Evolutionary conservation across 495 filamentous ascomycete species (phyloP).

Genomic region (Penicillium paxilli): DNA sequence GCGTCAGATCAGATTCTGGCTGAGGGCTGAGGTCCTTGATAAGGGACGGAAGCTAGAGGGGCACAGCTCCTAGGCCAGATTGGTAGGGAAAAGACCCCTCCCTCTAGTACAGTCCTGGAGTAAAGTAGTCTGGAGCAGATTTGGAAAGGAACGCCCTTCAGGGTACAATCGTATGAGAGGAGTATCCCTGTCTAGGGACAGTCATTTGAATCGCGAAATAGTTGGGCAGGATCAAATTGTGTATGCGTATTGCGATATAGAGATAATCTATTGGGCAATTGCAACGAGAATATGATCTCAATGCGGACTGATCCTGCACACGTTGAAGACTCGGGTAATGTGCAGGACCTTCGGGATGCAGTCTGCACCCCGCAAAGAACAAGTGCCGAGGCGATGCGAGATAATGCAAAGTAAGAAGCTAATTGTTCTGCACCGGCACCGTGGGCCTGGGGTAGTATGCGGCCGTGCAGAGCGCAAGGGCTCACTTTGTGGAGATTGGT

Average conservation of each 20-base stretch:
- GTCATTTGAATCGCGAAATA: background rate
- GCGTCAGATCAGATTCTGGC: conserved; percentile 16
- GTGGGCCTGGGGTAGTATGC: background rate
- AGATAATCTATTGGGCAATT: background rate
- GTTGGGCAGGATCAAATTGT: no score
- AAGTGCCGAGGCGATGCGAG: conserved; percentile 10
- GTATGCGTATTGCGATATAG: no score
- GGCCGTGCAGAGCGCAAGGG: conserved; percentile 7
- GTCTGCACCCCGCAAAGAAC: conserved; percentile 16
- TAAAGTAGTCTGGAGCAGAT: no score
- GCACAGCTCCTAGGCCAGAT: background rate
- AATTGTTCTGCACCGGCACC: background rate
- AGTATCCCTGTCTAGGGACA: background rate
- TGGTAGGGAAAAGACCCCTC: background rate
- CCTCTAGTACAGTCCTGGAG: no score
- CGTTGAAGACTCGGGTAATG: background rate
- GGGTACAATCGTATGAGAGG: background rate
- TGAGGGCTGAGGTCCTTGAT: background rate
- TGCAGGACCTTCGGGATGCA: background rate
- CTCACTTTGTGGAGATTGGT: background rate
- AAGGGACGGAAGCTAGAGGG: conserved; percentile 1
- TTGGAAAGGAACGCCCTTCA: background rate
- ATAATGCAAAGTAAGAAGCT: conserved; percentile 10
- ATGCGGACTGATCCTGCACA: background rate
- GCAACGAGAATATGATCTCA: no score